Conservation (phyloP, 2,329 filamentous ascomycete genomes). For the Stemphylium beticola region DNA sequence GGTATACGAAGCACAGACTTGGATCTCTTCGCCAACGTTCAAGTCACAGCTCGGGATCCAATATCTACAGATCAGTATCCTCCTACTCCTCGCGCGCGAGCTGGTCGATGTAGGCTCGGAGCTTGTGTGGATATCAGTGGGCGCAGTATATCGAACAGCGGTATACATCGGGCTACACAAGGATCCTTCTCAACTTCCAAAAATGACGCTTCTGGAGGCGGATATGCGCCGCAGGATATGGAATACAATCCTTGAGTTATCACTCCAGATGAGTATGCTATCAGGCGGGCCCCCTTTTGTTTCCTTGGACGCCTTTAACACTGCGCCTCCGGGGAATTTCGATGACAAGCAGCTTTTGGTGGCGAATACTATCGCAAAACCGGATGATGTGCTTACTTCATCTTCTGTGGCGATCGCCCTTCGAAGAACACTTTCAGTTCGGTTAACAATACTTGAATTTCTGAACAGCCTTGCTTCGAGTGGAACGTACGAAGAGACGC, state of each 20-base stretch:
- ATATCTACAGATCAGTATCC: constrained; percentile 56
- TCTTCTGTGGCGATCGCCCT: constrained; percentile 47
- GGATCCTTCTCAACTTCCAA: constrained; percentile 45
- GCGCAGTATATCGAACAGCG: constrained; percentile 47
- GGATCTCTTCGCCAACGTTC: constrained; percentile 60
- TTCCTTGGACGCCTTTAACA: constrained; percentile 46
- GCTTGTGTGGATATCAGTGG: constrained; percentile 49
- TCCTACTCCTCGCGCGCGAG: constrained; percentile 50
- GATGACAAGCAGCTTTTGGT: constrained; percentile 49
- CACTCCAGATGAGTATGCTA: constrained; percentile 46
- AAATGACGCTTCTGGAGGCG: constrained; percentile 24
- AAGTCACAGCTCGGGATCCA: constrained; percentile 60
- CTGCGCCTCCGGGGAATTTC: constrained; percentile 48
- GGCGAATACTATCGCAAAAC: constrained; percentile 33
- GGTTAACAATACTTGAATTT: constrained; percentile 46
- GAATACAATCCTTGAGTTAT: constrained; percentile 48
- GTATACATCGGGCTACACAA: constrained; percentile 52
- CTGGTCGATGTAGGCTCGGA: constrained; percentile 43
- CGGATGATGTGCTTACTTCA: constrained; percentile 42
- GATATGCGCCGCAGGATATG: constrained; percentile 43
- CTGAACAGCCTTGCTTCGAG: constrained; percentile 32
- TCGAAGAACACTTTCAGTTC: constrained; percentile 45
- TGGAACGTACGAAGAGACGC: constrained; percentile 37
- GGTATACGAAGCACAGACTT: constrained; percentile 64
- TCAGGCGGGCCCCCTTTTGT: constrained; percentile 47